Evolutionary conservation across 352 stramenopile species (phyloP), one percentile per base, ranked within the genome.

Genomic region (Phytophthora chlamydospora): DNA sequence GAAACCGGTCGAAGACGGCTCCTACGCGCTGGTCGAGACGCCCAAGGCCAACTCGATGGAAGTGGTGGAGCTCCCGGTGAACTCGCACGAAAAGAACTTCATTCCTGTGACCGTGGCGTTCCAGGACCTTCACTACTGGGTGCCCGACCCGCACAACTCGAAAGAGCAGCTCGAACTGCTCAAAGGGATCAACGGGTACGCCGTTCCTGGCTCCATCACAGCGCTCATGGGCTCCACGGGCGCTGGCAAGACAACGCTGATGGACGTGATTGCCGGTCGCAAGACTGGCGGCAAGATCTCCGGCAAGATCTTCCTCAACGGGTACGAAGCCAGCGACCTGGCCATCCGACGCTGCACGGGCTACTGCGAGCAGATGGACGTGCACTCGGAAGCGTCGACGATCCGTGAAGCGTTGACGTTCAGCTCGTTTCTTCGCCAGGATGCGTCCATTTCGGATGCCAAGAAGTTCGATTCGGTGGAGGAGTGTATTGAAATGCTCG

Each of bases 231-330:
- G 79, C 0, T 73, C 73, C 0, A 75, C 68, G 0, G 81, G 83
- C 41, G 79, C 63, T 40, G 57, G 51, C 7, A 67, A 72, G 42
- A 72, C 63, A 4, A 72, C 63, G 0, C n/a, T 72, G 73, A 89
- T 97, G 64, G 91, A 98, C 71, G 91, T 98, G 2, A 90, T 98
- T 31, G 88, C 92, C 8, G 71, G 94, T 16, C 76, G 93, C 42
- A 98, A 98, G 68, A 90, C 73, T 27, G 78, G 76, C 14, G 92
- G 93, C 17, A 78, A 48, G 6, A 84, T 97, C 49, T 65, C 58
- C 29, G 91, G 92, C 32, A 67, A 93, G 12, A 83, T 98, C 52
- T 56, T 74, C 11, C 49, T 97, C n/a, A 97, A 97, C 70, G 90
- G 91, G 32, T 81, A 87, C 58, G 42, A 67, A 3, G 70, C 61